These are phyloP conservation scores for Oenanthe javanica DNA, from an alignment of 140 eudicot genomes.

Conservation along the genomic window DNA sequence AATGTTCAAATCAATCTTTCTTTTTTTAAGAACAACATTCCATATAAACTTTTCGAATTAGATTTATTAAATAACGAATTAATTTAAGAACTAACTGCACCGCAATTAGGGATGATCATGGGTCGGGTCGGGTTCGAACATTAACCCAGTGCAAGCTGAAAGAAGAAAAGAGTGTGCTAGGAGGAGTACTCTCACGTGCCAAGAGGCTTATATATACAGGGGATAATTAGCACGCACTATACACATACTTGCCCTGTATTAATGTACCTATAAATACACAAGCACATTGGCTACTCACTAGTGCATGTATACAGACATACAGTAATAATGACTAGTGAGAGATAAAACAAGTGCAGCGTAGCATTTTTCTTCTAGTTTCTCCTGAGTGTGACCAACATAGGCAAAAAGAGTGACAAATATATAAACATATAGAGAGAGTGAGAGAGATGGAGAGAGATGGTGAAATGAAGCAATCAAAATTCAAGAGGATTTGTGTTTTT, in stretches of 20 bases:
- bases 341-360: slow-evolving; percentile 4
- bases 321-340: not conserved
- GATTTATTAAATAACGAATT: too few species aligned
- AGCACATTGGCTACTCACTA: not conserved
- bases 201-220: not conserved
- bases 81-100: too few species aligned
- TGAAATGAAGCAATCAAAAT: slow-evolving; percentile 52
- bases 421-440: too few species aligned
- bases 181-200: slow-evolving; percentile 2
- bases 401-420: not conserved
- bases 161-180: not conserved
- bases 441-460: slow-evolving; percentile 42
- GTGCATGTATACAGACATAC: too few species aligned
- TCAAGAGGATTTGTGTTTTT: slow-evolving; percentile 78
- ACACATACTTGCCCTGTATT: not conserved
- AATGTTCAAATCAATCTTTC: too few species aligned
- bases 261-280: not conserved
- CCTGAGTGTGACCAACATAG: not conserved
- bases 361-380: not conserved
- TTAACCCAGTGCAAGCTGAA: not conserved
- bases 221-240: not conserved
- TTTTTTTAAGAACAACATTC: too few species aligned
- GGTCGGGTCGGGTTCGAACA: too few species aligned
- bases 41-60: too few species aligned
- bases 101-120: too few species aligned